Conservation (phyloP, 192 early-diverging fungal species). For the Obelidium mucronatum region DNA sequence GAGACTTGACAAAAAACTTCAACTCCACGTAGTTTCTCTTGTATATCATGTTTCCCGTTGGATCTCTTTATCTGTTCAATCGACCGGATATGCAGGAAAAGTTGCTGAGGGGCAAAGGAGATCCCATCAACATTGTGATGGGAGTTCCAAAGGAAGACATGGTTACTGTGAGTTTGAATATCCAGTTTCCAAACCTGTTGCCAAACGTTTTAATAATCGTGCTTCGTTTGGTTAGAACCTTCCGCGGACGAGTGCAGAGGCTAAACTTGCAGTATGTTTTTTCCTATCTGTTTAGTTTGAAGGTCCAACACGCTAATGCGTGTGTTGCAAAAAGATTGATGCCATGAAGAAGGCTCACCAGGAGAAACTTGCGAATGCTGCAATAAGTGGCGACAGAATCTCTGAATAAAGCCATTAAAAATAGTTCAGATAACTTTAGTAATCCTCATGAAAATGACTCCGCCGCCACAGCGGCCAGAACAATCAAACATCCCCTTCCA, state of each 20-base stretch:
- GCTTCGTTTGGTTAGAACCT: not conserved
- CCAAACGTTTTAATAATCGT: too few relatives aligned
- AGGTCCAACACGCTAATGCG: not conserved
- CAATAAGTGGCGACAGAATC: not conserved
- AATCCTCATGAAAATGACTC: too few relatives aligned
- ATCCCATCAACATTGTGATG: constrained; percentile 16
- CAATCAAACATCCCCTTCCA: too few relatives aligned
- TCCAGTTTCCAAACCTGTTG: too few relatives aligned
- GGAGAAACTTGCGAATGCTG: constrained; percentile 21
- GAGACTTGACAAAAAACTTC: not conserved
- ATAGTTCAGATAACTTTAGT: too few relatives aligned
- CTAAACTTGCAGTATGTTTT: not conserved
- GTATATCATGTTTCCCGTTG: constrained; percentile 53
- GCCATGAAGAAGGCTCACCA: constrained; percentile 20
- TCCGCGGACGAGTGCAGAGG: constrained; percentile 4
- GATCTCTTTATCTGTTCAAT: constrained; percentile 45
- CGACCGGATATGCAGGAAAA: constrained; percentile 43
- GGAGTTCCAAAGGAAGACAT: constrained; percentile 29
- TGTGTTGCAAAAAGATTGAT: constrained; percentile 9
- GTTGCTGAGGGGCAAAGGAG: constrained; percentile 7
- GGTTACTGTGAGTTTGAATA: constrained; percentile 13
- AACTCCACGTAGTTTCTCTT: constrained; percentile 36
- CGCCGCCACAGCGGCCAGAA: too few relatives aligned
- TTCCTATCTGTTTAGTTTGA: not conserved
- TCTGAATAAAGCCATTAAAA: too few relatives aligned